phyloP scores from a whole-genome alignment of 495 filamentous ascomycete genomes.

The Penicillium canescens region DNA sequence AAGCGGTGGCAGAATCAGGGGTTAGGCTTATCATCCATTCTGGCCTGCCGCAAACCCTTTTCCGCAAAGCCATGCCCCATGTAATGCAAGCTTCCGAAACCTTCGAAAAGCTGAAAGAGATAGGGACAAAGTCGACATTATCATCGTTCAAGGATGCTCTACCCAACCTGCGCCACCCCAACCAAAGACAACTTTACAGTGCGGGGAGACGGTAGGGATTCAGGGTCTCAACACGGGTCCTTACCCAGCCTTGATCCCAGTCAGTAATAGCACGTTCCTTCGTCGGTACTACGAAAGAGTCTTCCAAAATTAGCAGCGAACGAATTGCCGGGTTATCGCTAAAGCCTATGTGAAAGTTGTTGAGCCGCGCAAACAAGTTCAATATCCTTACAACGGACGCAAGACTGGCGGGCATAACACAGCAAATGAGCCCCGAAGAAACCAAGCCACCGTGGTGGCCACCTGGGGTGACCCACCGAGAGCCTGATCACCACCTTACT shows the following conservation, averaged over 20 bases:
- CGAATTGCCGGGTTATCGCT: constrained; percentile 64
- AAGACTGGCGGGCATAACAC: constrained; percentile 34
- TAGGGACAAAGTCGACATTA: too few species aligned
- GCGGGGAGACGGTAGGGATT: constrained; percentile 21
- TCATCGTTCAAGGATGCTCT: too few species aligned
- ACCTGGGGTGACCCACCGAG: constrained; percentile 61
- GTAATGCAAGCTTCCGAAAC: too few species aligned
- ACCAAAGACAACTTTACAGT: constrained; percentile 6
- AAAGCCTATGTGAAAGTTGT: constrained; percentile 81
- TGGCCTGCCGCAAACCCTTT: too few species aligned
- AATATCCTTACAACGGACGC: constrained; percentile 73
- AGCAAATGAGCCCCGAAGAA: constrained; percentile 38
- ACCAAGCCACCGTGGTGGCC: constrained; percentile 80
- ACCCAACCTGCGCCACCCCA: constrained; percentile 2
- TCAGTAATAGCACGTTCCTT: constrained; percentile 54
- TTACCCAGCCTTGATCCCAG: constrained; percentile 42
- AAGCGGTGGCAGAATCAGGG: constrained; percentile 26
- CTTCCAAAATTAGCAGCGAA: constrained; percentile 70
- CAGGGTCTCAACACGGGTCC: constrained; percentile 31
- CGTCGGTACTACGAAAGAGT: constrained; percentile 61
- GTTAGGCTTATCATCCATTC: too few species aligned
- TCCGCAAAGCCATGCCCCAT: too few species aligned
- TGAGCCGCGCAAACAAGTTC: constrained; percentile 81
- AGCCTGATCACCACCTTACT: constrained; percentile 79
- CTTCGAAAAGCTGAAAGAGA: too few species aligned